Evolutionary conservation across 345 rosid species (phyloP), one percentile per base, ranked within the genome.

Genomic region (Aquilaria malaccensis): DNA sequence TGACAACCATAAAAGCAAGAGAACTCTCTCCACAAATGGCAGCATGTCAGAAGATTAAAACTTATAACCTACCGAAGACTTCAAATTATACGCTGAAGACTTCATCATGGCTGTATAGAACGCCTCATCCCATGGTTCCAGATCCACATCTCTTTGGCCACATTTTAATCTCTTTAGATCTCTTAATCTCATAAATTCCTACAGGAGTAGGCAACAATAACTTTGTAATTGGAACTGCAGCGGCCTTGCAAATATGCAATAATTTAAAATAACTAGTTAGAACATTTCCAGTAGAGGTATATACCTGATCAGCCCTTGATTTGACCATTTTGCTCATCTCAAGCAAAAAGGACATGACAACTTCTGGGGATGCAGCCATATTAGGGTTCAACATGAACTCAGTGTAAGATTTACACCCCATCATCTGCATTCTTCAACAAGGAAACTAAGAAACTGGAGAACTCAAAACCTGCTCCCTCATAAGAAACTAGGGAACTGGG

Each of bases 121-220:
- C 30, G 95, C 71, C 75, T 93, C 97, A 77, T 93, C 99, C 99
- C 97, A 93, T 57, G 97, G 97, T 74, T 93, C 91, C 63, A 93
- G 66, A 70, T 83, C 95, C 66, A 68, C 70, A 61, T 59, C 61
- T 62, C 60, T 60, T 48, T 79, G 70, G 65, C 90, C 84, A 72
- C 83, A 75, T 49, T 74, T 72, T 67, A 79, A 73, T 73, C 83
- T 74, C 81, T 90, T 93, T 55, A 85, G 84, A 37, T 79, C 73
- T 76, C 77, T 71, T 67, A 90, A 84, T 60, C 72, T 69, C 64
- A 74, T 67, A 77, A 80, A 83, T 77, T 89, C 98, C 98, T 93
- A 63, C 32, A 69, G 33, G 29, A 50, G 74, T 58, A 31, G 15
- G 55, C 4, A 62, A 65, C 47, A 72, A 55, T 5, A 55, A 49